Percentiles rank a stretch among this genome's conserved stretches.
Conservation (phyloP, 75 land plant genomes). For the Cupressus sempervirens region DNA sequence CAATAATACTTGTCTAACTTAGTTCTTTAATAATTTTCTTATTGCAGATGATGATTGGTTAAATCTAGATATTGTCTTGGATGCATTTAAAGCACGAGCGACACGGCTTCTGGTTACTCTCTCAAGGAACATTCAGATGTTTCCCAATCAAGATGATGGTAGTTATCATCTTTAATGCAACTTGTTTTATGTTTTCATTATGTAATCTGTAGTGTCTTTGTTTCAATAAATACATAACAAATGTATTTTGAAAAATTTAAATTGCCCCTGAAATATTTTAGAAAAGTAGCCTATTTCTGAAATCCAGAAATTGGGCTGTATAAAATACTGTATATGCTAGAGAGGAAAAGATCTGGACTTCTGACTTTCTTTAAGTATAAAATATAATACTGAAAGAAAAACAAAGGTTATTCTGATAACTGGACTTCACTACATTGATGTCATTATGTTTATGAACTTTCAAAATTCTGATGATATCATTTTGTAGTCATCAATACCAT, state of each 20-base stretch:
- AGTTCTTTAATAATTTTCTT: not conserved
- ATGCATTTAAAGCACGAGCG: constrained; percentile 47
- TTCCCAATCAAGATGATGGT: constrained; percentile 6
- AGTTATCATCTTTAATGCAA: not conserved
- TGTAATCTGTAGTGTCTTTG: not conserved
- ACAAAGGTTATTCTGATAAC: not conserved
- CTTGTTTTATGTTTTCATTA: not conserved
- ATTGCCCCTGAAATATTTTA: not conserved
- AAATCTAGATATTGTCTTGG: constrained; percentile 16
- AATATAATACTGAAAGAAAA: not conserved
- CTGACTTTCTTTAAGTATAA: not conserved
- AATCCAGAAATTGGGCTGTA: not conserved
- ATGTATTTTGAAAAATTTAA: not conserved
- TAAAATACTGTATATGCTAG: not conserved
- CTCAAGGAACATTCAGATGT: not conserved
- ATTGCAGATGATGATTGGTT: constrained; percentile 41
- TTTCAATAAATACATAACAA: not conserved
- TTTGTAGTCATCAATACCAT: not conserved
- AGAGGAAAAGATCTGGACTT: not conserved
- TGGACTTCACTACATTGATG: not conserved
- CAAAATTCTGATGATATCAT: too few species aligned
- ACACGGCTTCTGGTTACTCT: constrained; percentile 26
- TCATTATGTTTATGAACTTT: not conserved
- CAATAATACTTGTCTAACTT: not conserved
- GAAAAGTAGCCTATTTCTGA: not conserved